Percentiles rank a stretch among this genome's conserved stretches.
phyloP scores from a whole-genome alignment of 345 rosid genomes.

The Anastatica hierochuntica region DNA sequence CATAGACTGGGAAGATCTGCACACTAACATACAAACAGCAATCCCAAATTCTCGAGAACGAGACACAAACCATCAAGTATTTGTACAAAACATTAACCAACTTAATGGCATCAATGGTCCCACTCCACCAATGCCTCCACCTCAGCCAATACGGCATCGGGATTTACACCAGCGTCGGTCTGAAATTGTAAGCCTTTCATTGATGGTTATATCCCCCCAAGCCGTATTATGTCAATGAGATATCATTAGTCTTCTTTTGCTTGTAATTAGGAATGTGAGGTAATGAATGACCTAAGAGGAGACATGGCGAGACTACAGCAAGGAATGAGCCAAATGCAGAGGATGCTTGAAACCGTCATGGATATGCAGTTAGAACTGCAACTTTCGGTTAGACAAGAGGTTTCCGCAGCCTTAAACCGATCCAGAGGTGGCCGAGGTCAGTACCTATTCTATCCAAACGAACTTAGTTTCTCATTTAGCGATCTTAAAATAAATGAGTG shows the following conservation, averaged over 20 bases:
- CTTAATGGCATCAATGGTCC: no score
- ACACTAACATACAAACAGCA: constrained; percentile 54
- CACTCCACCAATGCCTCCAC: constrained; percentile 82
- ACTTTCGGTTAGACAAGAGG: constrained; percentile 97
- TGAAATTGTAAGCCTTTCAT: constrained; percentile 82
- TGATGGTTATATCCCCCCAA: constrained; percentile 3
- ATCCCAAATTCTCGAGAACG: constrained; percentile 51
- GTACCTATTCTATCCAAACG: not conserved
- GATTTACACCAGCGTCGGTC: constrained; percentile 84
- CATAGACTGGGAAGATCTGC: constrained; percentile 92
- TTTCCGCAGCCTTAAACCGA: constrained; percentile 95
- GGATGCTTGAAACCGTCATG: constrained; percentile 97
- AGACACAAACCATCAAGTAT: constrained; percentile 58
- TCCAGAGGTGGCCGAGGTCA: constrained; percentile 62
- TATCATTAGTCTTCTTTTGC: no score
- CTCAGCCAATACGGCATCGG: constrained; percentile 93
- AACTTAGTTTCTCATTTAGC: constrained; percentile 2
- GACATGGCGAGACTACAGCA: constrained; percentile 95
- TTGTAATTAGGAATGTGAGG: constrained; percentile 88
- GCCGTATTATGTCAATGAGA: no score
- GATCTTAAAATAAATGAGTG: not conserved
- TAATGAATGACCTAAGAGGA: constrained; percentile 80
- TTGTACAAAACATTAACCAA: constrained; percentile 51
- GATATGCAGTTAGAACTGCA: constrained; percentile 99
- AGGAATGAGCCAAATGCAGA: constrained; percentile 98